phyloP scores from a whole-genome alignment of 768 basidiomycete genomes.

The Boletus insuetus region DNA sequence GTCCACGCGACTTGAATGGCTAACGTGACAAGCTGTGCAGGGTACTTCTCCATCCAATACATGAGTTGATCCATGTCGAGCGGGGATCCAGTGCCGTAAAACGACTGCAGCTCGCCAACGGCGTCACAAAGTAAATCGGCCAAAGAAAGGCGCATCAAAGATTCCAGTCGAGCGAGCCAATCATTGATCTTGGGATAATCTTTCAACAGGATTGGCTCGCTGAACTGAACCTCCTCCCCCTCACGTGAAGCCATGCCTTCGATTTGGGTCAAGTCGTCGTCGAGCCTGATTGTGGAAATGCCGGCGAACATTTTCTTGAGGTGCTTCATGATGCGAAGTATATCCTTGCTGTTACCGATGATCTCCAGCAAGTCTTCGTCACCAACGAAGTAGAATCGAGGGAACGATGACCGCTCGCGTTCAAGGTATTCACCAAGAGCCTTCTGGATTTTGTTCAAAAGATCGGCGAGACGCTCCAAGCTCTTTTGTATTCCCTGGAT shows the following conservation, averaged over 20 bases:
- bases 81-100: conserved; percentile 67
- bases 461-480: conserved; percentile 91
- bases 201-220: conserved; percentile 79
- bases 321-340: conserved; percentile 97
- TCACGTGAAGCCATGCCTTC: conserved; percentile 94
- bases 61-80: conserved; percentile 71
- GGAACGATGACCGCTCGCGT: conserved; percentile 95
- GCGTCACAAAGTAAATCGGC: conserved; percentile 79
- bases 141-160: conserved; percentile 89
- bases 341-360: conserved; percentile 99
- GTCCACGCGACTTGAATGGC: conserved; percentile 97
- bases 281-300: conserved; percentile 82
- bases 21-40: conserved; percentile 95
- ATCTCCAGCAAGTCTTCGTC: conserved; percentile 99
- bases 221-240: conserved; percentile 89
- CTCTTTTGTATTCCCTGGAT: conserved; percentile 96
- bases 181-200: conserved; percentile 98
- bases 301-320: conserved; percentile 99
- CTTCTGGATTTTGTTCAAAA: conserved; percentile 98
- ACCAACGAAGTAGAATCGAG: conserved; percentile 99
- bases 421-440: conserved; percentile 98
- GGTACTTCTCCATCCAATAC: conserved; percentile 90
- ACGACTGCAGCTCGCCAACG: conserved; percentile 72
- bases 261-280: conserved; percentile 85
- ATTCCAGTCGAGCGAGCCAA: conserved; percentile 91